phyloP scores from a whole-genome alignment of 2,329 filamentous ascomycete species.

The Nemania serpens region DNA sequence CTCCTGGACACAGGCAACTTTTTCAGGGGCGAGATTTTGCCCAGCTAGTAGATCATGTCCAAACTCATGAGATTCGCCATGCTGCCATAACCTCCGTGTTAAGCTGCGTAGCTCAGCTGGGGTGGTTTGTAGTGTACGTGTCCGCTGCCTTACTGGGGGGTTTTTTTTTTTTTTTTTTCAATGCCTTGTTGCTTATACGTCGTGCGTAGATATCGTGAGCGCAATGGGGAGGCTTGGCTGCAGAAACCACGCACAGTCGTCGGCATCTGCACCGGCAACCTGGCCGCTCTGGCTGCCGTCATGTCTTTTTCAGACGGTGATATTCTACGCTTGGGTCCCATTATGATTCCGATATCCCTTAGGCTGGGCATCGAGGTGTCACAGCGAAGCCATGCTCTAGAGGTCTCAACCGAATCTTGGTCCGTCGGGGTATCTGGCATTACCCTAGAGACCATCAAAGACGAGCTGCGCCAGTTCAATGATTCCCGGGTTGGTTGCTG shows the following conservation, averaged over 20 bases:
- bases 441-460: neutral
- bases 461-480: neutral
- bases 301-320: neutral
- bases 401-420: neutral
- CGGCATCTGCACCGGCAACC: slow-evolving; percentile 2
- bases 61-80: neutral
- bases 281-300: slow-evolving; percentile 3
- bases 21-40: slow-evolving; percentile 8
- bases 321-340: neutral
- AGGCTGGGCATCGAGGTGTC: slow-evolving; percentile 2
- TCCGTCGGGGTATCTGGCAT: slow-evolving; percentile 7
- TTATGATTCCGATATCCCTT: neutral
- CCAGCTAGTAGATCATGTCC: slow-evolving; percentile 8
- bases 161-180: neutral
- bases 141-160: too few relatives aligned
- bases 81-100: slow-evolving; percentile 1
- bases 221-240: slow-evolving; percentile 2
- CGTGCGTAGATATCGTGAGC: slow-evolving; percentile 4
- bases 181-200: neutral
- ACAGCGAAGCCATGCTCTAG: slow-evolving; percentile 1
- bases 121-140: neutral
- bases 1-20: neutral
- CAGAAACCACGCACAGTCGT: neutral
- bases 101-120: slow-evolving; percentile 7
- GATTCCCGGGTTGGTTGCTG: slow-evolving; percentile 1